A percentile compares a stretch with the other conserved stretches of the same genome.
Evolutionary conservation across 1,284 basidiomycete genomes (phyloP).

Genomic region (Erythrobasidium hasegawianum): DNA sequence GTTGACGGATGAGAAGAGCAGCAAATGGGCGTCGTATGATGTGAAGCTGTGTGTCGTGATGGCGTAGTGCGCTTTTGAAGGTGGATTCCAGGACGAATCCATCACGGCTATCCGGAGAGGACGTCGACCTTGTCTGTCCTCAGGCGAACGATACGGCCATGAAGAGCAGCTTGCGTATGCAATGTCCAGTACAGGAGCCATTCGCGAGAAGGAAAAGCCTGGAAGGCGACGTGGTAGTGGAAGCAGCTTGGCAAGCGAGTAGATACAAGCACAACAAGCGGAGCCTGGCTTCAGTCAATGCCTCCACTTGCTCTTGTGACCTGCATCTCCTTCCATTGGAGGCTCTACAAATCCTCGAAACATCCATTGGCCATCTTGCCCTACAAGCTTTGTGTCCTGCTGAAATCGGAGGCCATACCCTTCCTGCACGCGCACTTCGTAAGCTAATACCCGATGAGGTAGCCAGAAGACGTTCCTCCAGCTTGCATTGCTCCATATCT

Average conservation of each 20-base stretch:
- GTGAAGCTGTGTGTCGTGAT: constrained; percentile 55
- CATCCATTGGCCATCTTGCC: constrained; percentile 10
- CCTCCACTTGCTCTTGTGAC: constrained; percentile 18
- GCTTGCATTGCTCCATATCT: constrained; percentile 8
- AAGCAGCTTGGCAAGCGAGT: not conserved
- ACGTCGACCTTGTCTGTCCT: not conserved
- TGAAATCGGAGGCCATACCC: constrained; percentile 32
- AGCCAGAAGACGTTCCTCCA: constrained; percentile 33
- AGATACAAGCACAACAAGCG: not conserved
- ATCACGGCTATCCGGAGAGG: constrained; percentile 58
- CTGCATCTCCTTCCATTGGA: not conserved
- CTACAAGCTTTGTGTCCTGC: constrained; percentile 6
- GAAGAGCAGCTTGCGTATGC: not conserved
- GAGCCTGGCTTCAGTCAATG: not conserved
- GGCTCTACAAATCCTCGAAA: constrained; percentile 33
- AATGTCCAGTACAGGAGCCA: not conserved
- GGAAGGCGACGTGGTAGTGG: not conserved
- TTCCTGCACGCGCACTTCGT: constrained; percentile 17
- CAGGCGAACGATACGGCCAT: constrained; percentile 9
- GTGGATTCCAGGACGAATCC: constrained; percentile 93
- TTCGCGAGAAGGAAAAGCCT: not conserved
- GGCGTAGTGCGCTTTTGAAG: constrained; percentile 78
- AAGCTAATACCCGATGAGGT: constrained; percentile 16
- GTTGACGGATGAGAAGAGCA: constrained; percentile 82
- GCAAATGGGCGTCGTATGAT: constrained; percentile 67